These are phyloP conservation scores for Penicillium goetzii DNA, from an alignment of 495 filamentous ascomycete species.

Conservation along the genomic window DNA sequence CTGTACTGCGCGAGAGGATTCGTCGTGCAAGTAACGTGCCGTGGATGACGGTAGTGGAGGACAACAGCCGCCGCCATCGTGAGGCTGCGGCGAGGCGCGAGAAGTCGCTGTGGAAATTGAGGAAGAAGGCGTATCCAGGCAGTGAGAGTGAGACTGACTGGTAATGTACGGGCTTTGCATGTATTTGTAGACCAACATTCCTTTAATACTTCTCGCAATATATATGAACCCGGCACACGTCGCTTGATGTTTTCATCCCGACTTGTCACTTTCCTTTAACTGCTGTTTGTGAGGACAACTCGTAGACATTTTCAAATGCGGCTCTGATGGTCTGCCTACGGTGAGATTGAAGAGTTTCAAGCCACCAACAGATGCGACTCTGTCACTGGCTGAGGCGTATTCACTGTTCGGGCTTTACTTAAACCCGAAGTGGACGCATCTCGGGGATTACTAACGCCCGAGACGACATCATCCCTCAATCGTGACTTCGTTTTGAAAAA, in stretches of 20 bases:
- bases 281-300: background rate
- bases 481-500: background rate
- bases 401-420: background rate
- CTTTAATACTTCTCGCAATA: background rate
- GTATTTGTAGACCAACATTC: background rate
- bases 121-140: constrained; percentile 49
- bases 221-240: background rate
- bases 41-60: constrained; percentile 53
- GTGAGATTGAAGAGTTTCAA: background rate
- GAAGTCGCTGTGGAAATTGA: constrained; percentile 48
- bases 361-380: no score
- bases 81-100: constrained; percentile 40
- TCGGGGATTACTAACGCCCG: constrained; percentile 7
- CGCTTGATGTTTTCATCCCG: constrained; percentile 9
- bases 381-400: no score
- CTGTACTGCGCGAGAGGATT: constrained; percentile 39
- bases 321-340: no score
- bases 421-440: background rate
- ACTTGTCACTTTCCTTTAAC: background rate
- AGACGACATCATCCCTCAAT: background rate
- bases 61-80: constrained; percentile 38
- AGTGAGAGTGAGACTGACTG: constrained; percentile 50
- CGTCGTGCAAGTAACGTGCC: constrained; percentile 47
- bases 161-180: constrained; percentile 21
- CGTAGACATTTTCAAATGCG: no score